Evolutionary conservation across 331 rosid species (phyloP), one percentile per base, ranked within the genome.

Genomic region (Quercus phellos): DNA sequence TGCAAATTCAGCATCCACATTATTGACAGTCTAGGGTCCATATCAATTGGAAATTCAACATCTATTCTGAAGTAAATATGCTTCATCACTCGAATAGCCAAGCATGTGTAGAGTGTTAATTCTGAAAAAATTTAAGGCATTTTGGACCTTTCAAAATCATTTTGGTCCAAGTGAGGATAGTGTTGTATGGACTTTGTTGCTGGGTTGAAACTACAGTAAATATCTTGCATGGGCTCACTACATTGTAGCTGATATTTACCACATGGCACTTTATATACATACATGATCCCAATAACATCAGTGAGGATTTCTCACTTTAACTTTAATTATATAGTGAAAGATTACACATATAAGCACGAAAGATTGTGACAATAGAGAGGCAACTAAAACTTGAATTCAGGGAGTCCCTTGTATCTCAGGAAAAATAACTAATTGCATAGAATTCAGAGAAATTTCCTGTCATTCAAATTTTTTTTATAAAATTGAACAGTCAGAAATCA

Each of bases 221-320:
- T 46, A 12, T 72, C 55, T 17, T 24, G 27, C 18, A 58, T 58
- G 53, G 53, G 16, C 16, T 46, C 53, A 12, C 53, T 12, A 10
- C 53, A 46, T 46, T 46, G 17, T 46, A 10, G 16, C 29, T 10
- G 30, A 22, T 58, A 13, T 46, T 46, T 12, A 4, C 64, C 64
- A 21, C 14, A 8, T 58, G 16, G 4, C 11, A 77, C 21, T 54
- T 76, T 60, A 51, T 73, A 74, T 74, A 3, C 50, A 51, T 70
- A 63, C 9, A 29, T 18, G 35, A 72, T 67, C 61, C 68, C 61
- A 21, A 9, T 26, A 11, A 56, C 3, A 56, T n/a, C 60, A 30
- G 24, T 11, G 24, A 43, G 21, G 73, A 21, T n/a, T 74, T 68
- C 19, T 78, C 69, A 78, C 29, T 75, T 51, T 66, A 80, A 75